phyloP scores from a whole-genome alignment of 768 basidiomycete species.

The Amanita pseudoporphyria region DNA sequence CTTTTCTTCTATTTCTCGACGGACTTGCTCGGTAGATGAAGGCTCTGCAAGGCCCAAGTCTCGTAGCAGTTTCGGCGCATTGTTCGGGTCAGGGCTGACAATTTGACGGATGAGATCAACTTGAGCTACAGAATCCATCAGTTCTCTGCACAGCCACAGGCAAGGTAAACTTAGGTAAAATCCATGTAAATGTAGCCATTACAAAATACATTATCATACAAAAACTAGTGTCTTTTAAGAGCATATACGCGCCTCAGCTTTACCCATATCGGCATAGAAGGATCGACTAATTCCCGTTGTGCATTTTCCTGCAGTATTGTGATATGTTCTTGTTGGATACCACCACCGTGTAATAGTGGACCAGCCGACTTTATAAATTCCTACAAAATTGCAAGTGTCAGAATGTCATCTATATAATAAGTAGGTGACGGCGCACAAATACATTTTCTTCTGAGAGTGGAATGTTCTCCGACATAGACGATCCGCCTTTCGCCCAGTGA shows the following conservation, averaged over 20 bases:
- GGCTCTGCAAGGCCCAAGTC: conserved; percentile 47
- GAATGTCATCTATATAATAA: background rate
- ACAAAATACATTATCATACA: background rate
- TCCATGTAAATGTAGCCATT: background rate
- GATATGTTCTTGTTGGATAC: conserved; percentile 43
- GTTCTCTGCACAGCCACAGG: background rate
- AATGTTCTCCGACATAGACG: conserved; percentile 27
- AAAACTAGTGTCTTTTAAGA: conserved; percentile 28
- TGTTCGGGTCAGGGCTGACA: conserved; percentile 29
- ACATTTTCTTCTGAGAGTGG: conserved; percentile 49
- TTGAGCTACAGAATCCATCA: conserved; percentile 25
- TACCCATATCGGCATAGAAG: conserved; percentile 37
- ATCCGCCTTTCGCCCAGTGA: conserved; percentile 38
- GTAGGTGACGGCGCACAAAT: conserved; percentile 24
- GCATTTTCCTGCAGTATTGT: conserved; percentile 44
- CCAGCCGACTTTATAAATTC: conserved; percentile 56
- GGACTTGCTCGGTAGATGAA: conserved; percentile 51
- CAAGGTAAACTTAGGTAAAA: background rate
- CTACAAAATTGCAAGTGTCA: conserved; percentile 21
- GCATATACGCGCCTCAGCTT: conserved; percentile 55
- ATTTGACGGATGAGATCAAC: conserved; percentile 35
- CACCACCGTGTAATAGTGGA: conserved; percentile 59
- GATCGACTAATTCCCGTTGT: conserved; percentile 39
- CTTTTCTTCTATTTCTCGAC: conserved; percentile 63
- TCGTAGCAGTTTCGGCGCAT: conserved; percentile 36